These are phyloP conservation scores for Acer negundo DNA, from an alignment of 345 rosid species.

Conservation along the genomic window DNA sequence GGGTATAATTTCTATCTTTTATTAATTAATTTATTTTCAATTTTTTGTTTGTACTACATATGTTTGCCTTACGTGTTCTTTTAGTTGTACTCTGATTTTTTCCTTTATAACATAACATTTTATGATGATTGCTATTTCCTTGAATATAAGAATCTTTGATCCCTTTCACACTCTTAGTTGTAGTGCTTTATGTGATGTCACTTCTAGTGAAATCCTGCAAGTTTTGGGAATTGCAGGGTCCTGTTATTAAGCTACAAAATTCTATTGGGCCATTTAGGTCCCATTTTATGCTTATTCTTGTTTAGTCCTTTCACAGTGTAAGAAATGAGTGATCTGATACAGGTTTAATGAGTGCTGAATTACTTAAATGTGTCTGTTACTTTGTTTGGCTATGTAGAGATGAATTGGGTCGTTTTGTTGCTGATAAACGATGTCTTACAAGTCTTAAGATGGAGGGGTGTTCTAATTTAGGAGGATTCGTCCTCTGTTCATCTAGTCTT, in stretches of 20 bases:
- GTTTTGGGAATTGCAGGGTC: neutral
- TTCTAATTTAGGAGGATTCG: conserved; percentile 78
- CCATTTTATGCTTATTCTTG: neutral
- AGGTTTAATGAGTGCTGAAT: neutral
- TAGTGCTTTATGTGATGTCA: neutral
- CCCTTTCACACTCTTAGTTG: neutral
- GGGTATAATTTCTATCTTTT: conserved; percentile 52
- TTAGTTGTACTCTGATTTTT: neutral
- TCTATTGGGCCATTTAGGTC: neutral
- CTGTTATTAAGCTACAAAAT: neutral
- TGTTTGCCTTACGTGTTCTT: neutral
- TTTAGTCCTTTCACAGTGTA: neutral
- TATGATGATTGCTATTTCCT: neutral
- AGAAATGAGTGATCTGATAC: neutral
- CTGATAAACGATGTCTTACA: conserved; percentile 77
- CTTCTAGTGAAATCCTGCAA: neutral
- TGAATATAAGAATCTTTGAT: neutral
- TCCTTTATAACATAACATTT: neutral
- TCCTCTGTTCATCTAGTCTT: conserved; percentile 80
- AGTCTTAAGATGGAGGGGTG: conserved; percentile 96
- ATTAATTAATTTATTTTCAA: neutral
- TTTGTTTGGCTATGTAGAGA: conserved; percentile 55
- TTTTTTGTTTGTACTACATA: neutral
- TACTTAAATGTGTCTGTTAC: conserved; percentile 13
- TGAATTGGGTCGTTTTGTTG: conserved; percentile 93